These are phyloP conservation scores for Mycena venus DNA, from an alignment of 768 basidiomycete species.

Conservation along the genomic window DNA sequence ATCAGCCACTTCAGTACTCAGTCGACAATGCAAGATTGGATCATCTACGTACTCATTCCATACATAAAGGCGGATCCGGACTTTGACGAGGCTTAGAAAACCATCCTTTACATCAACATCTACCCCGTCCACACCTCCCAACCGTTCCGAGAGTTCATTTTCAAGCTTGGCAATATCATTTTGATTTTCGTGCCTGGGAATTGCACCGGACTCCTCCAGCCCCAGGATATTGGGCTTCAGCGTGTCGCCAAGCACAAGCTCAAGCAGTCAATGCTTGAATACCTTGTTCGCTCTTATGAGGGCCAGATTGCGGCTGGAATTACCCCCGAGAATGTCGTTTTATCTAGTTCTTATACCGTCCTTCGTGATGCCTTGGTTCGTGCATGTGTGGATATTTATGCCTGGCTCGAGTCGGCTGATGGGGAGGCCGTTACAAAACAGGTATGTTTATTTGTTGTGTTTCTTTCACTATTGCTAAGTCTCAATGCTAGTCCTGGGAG, in stretches of 20 bases:
- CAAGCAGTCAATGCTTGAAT: not conserved
- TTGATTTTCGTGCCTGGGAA: not conserved
- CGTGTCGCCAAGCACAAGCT: not conserved
- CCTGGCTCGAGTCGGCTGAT: not conserved
- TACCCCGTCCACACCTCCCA: not conserved
- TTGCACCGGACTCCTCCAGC: not conserved
- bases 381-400: not conserved
- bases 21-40: not conserved
- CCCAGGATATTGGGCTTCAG: not conserved
- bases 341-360: not conserved
- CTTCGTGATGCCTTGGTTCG: not conserved
- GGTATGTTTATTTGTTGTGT: no score
- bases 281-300: not conserved
- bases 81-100: not conserved
- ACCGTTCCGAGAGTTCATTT: not conserved
- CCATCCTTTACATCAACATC: not conserved
- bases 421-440: no score
- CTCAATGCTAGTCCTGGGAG: no score
- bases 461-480: no score
- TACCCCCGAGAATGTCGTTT: not conserved
- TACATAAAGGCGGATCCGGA: not conserved
- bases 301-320: not conserved
- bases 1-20: not conserved
- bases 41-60: not conserved
- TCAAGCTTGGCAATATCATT: not conserved